phyloP scores from a whole-genome alignment of 257 asterid genomes.

The Echites panduratus region DNA sequence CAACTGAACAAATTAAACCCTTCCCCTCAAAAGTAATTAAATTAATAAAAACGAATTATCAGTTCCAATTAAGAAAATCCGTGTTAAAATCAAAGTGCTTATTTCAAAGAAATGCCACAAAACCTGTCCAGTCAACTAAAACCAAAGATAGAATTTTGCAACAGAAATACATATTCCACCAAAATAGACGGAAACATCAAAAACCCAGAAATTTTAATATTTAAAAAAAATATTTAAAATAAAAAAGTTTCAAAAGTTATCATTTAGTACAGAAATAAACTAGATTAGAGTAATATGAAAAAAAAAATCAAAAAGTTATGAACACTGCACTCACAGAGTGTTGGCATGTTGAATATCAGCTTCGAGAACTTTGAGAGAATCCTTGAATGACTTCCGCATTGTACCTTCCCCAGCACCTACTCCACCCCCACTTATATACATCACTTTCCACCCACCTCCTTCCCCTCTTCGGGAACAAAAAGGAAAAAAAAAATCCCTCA shows the following conservation, averaged over 20 bases:
- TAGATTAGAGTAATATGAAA: not conserved
- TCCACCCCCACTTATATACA: slow-evolving; percentile 21
- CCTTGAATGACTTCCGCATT: slow-evolving; percentile 33
- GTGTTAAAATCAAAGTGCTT: too few relatives aligned
- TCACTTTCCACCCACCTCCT: slow-evolving; percentile 4
- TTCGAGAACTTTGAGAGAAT: slow-evolving; percentile 40
- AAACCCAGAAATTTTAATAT: not conserved
- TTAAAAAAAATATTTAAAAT: not conserved
- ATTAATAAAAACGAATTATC: not conserved
- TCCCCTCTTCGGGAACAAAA: not conserved
- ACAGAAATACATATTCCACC: not conserved
- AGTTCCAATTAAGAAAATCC: not conserved
- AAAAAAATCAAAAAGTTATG: not conserved
- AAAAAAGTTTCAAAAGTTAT: not conserved
- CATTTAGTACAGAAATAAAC: not conserved
- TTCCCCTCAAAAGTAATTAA: not conserved
- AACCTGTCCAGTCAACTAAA: not conserved
- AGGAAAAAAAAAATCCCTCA: too few relatives aligned
- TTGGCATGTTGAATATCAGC: slow-evolving; percentile 45
- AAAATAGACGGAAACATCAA: not conserved
- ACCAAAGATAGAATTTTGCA: not conserved
- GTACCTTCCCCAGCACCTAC: slow-evolving; percentile 12
- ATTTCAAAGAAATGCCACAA: not conserved
- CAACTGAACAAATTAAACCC: not conserved
- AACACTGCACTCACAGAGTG: slow-evolving; percentile 26